These are phyloP conservation scores for Sequoia sempervirens DNA, from an alignment of 75 land plant species.

Conservation along the genomic window DNA sequence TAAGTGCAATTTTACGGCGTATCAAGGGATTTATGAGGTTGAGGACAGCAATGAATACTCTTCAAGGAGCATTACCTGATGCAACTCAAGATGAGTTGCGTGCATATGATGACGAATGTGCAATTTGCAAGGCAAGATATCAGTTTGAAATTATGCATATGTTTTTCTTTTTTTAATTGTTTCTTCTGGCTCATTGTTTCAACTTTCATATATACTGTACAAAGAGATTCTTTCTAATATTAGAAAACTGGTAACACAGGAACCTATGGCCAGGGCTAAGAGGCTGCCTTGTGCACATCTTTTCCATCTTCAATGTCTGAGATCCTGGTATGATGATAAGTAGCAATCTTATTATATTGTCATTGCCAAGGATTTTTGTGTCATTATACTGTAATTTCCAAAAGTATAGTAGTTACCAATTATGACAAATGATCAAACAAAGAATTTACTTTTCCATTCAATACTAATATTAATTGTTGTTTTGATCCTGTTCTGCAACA, in stretches of 20 bases:
- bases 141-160: background rate
- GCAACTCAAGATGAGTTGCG: conserved; percentile 76
- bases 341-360: background rate
- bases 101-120: conserved; percentile 92
- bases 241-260: conserved; percentile 39
- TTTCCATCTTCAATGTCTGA: conserved; percentile 89
- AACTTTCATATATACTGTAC: background rate
- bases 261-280: conserved; percentile 95
- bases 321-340: conserved; percentile 73
- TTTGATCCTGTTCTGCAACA: background rate
- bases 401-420: background rate
- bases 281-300: conserved; percentile 84
- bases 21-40: conserved; percentile 79
- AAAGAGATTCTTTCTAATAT: background rate
- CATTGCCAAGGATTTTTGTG: background rate
- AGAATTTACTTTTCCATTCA: background rate
- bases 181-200: background rate
- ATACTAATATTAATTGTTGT: background rate
- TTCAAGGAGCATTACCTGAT: conserved; percentile 89
- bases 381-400: background rate
- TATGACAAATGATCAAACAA: background rate
- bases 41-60: conserved; percentile 62
- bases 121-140: conserved; percentile 76
- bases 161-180: background rate
- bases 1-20: conserved; percentile 80